Evolutionary conservation across 192 early-diverging fungal genomes (phyloP), one percentile per base, ranked within the genome.

Genomic region (Entomortierella lignicola): DNA sequence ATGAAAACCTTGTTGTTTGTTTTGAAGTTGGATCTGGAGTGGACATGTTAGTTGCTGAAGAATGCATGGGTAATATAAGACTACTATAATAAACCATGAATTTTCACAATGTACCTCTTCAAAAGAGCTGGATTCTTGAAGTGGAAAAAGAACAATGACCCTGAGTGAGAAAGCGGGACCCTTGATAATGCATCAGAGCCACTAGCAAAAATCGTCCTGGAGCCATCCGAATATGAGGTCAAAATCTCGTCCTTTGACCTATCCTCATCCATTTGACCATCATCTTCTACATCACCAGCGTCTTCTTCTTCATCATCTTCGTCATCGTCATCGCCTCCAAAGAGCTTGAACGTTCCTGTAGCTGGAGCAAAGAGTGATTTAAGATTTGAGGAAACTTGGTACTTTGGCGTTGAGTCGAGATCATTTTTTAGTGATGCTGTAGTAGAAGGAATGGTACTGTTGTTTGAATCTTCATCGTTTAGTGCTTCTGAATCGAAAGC

Each of bases 101-200:
- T n/a, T n/a, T n/a, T 20, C 26, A 25, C 2, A 47, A 52, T 27
- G 11, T 67, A 82, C 81, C 72, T 67, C 48, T 84, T 84, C 15
- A 74, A 61, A 30, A 84, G 64, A 4, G 51, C 37, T 2, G 79
- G 83, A 11, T 77, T 64, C 39, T 74, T 75, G 48, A 84, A 84
- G 31, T 84, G 83, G 55, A 84, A 84, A 51, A 84, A 84, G 58
- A 84, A 84, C 44, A 84, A 41, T 1, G 77, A 71, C 61, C 79
- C 75, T 29, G 70, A 70, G 31, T 80, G 66, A 8, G 71, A 67
- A 4, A 71, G 59, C 30, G 73, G 73, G 8, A 59, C 61, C 34
- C 69, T 53, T 15, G 44, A 47, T n/a, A 67, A 32, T 17, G 52
- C 66, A 17, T 77, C 67, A 26, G 72, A 41, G 10, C 51, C 63